Base-by-base conservation (phyloP, 2,329 filamentous ascomycete genomes). In the Microdochium bolleyi region DNA sequence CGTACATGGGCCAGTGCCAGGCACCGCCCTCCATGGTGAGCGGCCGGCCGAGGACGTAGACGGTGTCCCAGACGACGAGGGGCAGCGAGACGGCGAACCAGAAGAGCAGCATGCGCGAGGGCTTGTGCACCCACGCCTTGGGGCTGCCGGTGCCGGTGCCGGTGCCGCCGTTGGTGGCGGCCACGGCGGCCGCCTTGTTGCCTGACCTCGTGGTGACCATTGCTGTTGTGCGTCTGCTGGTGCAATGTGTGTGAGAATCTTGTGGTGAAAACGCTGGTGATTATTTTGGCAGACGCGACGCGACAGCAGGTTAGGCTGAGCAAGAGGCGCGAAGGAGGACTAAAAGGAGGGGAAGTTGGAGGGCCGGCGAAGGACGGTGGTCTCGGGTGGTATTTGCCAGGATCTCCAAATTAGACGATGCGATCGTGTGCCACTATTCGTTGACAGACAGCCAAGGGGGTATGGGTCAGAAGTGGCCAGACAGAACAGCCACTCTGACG, bases 11-110 rank as follows among this genome's bases (percentile, higher is more conserved):
- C 72, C 71, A 74, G 72, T 95, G 88, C 51, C 87, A 73, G 49
- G 69, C 70, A 16, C 90, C 90, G 59, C 89, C 88, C 0, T 85
- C 82, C 88, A 96, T 94, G 53, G 84, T 88, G 68, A 85, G 81
- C 27, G 91, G 91, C 21, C 91, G 88, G 52, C 88, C 73, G 49
- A 95, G 74, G 38, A 95, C 83, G 72, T 95, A 96, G 54, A 75
- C 73, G 27, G 80, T 81, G 71, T 96, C 91, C 91, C 91, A 95
- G 50, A 82, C 64, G 49, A 95, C 89, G 55, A 95, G 78, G 1
- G 88, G 89, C 16, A 94, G 71, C 21, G 88, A 91, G 56, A 92
- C 57, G 54, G 77, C 69, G 24, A 95, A 76, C 90, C 90, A 95
- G 57, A 83, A 59, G 46, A 89, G 77, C 22, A 74, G 78, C 1